Conservation (phyloP, 768 basidiomycete species). For the Tremella fuciformis region DNA sequence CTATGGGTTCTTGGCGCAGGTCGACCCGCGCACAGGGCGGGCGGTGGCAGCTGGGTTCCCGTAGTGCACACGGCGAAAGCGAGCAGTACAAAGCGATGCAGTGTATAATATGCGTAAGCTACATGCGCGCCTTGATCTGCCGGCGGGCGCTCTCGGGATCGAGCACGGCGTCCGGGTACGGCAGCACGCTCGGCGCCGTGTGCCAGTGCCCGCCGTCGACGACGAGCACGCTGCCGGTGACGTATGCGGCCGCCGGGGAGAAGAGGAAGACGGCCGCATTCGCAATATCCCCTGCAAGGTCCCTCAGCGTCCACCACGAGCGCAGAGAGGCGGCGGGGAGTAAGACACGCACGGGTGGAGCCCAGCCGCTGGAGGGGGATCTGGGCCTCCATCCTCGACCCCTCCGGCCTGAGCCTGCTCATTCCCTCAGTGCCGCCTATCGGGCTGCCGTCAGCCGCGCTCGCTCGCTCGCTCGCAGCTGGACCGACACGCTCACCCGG, state of each 20-base stretch:
- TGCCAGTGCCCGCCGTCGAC: constrained; percentile 52
- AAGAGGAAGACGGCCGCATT: constrained; percentile 76
- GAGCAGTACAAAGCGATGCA: no score
- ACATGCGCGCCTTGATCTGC: constrained; percentile 37
- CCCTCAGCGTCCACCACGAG: neutral
- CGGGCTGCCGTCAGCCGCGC: constrained; percentile 55
- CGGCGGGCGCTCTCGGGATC: constrained; percentile 38
- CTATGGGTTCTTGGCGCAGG: constrained; percentile 55
- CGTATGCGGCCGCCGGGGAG: constrained; percentile 71
- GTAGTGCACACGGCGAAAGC: neutral
- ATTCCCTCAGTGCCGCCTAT: constrained; percentile 71
- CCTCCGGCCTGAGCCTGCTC: constrained; percentile 50
- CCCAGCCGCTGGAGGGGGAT: constrained; percentile 41
- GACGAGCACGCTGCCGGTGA: constrained; percentile 70
- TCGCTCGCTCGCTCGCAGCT: neutral
- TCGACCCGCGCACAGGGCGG: constrained; percentile 46
- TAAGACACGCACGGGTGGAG: constrained; percentile 24
- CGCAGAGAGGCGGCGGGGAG: neutral
- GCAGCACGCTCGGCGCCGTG: constrained; percentile 24
- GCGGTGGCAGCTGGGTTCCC: constrained; percentile 31
- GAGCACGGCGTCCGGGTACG: constrained; percentile 47
- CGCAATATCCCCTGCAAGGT: constrained; percentile 60
- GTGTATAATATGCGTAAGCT: constrained; percentile 1
- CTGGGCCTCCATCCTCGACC: constrained; percentile 25
- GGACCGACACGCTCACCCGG: constrained; percentile 54